Evolutionary conservation across 2,329 filamentous ascomycete species (phyloP), one percentile per base, ranked within the genome.

Genomic region (Aspergillus melleus): DNA sequence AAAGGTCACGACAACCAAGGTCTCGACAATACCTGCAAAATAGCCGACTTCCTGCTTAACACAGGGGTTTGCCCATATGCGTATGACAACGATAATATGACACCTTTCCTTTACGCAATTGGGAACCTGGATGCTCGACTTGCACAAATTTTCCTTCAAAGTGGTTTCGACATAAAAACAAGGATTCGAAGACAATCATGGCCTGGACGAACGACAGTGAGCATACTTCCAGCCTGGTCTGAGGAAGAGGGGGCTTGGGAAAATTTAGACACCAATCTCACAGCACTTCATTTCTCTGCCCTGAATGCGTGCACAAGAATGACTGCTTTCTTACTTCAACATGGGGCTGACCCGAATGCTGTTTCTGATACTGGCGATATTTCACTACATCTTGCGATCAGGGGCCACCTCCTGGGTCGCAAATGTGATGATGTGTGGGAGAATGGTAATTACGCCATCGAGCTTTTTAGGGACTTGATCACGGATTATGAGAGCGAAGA

Each of bases 281-380:
- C 59, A 46, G 61, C 57, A 24, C 61, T 66, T 47, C 58, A 66
- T 50, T 64, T 66, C 29, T 56, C 58, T 51, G 59, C 61, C n/a
- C 26, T 64, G 49, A 66, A 66, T 29, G 58, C 32, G 32, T 44
- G 24, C 29, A 39, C 51, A 22, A 49, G 54, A 56, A 66, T 64
- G 58, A 57, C 61, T 51, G 47, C 51, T 8, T 55, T 66, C 30
- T 56, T 66, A 55, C 49, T 60, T 51, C 10, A 36, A 52, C 46
- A 49, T 59, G 49, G 52, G 22, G 64, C 64, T 19, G 44, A 66
- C 53, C 64, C 58, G 10, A 62, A 66, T 60, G 55, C 55, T 36
- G 20, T 30, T 29, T 61, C 57, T 50, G 53, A 60, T 46, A 24
- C 50, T 52, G 59, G 64, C 22, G 61, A 66, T 32, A 66, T 61